These are phyloP conservation scores for Physcomitrellopsis africana DNA, from an alignment of 225 moss, liverwort and hornwort genomes.

Conservation along the genomic window DNA sequence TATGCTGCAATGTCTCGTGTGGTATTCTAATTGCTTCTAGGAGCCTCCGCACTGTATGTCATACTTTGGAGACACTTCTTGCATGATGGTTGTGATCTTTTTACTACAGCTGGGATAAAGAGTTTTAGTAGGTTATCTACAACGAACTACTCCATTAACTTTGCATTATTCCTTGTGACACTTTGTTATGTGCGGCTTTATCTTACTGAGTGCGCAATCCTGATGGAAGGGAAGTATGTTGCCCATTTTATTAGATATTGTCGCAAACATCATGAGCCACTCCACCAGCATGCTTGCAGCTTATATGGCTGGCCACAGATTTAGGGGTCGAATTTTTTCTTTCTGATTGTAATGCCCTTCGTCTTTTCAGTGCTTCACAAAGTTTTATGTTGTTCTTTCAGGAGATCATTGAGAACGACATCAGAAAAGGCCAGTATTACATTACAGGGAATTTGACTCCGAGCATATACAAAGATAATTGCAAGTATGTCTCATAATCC, in stretches of 20 bases:
- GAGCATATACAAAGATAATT: constrained; percentile 82
- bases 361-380: background rate
- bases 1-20: no score
- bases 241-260: background rate
- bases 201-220: background rate
- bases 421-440: constrained; percentile 67
- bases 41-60: no score
- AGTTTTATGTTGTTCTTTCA: constrained; percentile 32
- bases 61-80: no score
- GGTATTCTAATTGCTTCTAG: no score
- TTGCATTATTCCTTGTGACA: background rate
- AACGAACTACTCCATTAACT: background rate
- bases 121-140: no score
- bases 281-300: background rate
- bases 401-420: constrained; percentile 82
- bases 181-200: background rate
- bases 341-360: background rate
- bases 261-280: background rate
- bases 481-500: constrained; percentile 51
- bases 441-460: constrained; percentile 83
- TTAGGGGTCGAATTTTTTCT: background rate
- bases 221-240: background rate
- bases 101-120: no score
- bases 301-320: background rate
- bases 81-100: no score